Base-by-base conservation (phyloP, 2,329 filamentous ascomycete genomes). In the Leptographium wingfieldii region DNA sequence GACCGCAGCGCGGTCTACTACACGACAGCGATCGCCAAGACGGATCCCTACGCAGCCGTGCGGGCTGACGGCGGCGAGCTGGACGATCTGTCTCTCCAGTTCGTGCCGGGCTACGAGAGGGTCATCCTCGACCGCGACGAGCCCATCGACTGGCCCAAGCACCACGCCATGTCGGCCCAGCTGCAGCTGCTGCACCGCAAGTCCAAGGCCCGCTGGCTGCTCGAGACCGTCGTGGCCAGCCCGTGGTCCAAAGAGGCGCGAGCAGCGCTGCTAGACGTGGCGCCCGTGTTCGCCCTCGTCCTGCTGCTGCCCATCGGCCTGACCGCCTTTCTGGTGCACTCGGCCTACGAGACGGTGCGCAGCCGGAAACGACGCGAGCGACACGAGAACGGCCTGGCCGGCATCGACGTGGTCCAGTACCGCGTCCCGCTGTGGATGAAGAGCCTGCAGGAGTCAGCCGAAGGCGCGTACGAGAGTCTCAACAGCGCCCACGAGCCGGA, bases 1-100 rank as follows among this genome's bases (percentile, higher is more conserved):
- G 92, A 97, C 73, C 79, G 85, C 59, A 89, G 83, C 53, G 89
- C 90, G 5, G 83, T 86, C 0, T 90, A 88, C 73, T 96, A 92
- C 70, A 96, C 92, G 0, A 89, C 90, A 0, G 79, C 78, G 25
- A 90, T 96, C 54, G 80, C 85, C 29, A 85, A 84, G 67, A 87
- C 80, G 0, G 89, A 97, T 67, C 92, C 91, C 0, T 97, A 84
- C 68, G 78, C 78, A 0, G 58, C 60, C 35, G 48, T 60, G 16
- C 29, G n/a, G 4, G 43, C 58, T 19, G 55, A 56, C 3, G 63
- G 59, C 55, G 59, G 59, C 61, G 78, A 91, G 64, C 69, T 87
- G 19, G 80, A 85, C 25, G 81, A 80, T 5, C 70, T 92, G 62
- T 83, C 86, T 27, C 76, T 90, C 65, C 89, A 89, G 68, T 95